Conservation (phyloP, 495 filamentous ascomycete species). For the Gamarada debralockiae region DNA sequence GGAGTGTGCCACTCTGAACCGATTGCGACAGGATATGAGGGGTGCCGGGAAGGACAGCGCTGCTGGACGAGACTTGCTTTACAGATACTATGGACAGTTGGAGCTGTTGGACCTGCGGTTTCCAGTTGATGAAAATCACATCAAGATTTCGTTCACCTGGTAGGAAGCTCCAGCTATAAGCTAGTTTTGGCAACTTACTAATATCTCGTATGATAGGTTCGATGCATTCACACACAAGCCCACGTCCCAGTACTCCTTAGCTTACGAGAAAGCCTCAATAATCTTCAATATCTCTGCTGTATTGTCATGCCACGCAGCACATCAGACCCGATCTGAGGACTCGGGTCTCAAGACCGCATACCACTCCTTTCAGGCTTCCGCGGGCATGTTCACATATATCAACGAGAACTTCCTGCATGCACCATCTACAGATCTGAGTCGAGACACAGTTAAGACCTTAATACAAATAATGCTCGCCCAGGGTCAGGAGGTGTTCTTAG, state of each 20-base stretch:
- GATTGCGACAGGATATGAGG: constrained; percentile 98
- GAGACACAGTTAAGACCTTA: constrained; percentile 91
- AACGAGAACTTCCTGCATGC: constrained; percentile 99
- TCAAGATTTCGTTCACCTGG: constrained; percentile 99
- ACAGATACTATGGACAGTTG: constrained; percentile 96
- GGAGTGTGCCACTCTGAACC: constrained; percentile 93
- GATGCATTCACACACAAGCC: constrained; percentile 97
- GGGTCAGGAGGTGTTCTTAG: constrained; percentile 93
- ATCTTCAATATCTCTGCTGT: constrained; percentile 99
- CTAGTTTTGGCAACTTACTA: neutral
- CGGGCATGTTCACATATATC: constrained; percentile 99
- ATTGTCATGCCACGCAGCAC: constrained; percentile 90
- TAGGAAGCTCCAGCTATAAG: constrained; percentile 36
- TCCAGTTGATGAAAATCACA: constrained; percentile 96
- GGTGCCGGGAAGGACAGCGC: constrained; percentile 97
- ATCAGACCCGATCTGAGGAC: constrained; percentile 89
- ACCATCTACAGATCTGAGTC: constrained; percentile 88
- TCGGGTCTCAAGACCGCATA: constrained; percentile 92
- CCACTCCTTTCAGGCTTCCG: constrained; percentile 96
- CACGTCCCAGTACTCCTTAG: constrained; percentile 91
- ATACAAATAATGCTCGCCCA: constrained; percentile 93
- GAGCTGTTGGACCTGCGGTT: constrained; percentile 93
- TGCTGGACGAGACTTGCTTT: constrained; percentile 86
- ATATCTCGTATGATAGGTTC: constrained; percentile 58
- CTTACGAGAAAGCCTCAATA: constrained; percentile 97